Percentiles rank a stretch among this genome's conserved stretches.
Evolutionary conservation across 495 filamentous ascomycete genomes (phyloP).

Genomic region (Bryoglossum gracile): DNA sequence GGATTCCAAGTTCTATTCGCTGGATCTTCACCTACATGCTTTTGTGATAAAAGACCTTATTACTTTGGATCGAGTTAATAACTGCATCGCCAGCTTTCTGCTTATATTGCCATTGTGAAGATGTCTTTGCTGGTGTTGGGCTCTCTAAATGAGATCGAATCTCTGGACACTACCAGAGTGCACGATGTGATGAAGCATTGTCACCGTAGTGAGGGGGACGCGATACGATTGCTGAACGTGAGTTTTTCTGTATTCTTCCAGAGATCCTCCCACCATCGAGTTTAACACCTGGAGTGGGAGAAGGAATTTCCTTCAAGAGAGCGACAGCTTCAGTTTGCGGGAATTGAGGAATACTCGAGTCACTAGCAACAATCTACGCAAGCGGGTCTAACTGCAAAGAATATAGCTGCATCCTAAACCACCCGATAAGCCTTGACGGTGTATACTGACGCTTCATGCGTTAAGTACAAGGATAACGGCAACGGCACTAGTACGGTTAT

Average conservation of each 20-base stretch:
- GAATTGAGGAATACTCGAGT: constrained; percentile 21
- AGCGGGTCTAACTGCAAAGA: constrained; percentile 22
- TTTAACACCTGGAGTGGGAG: no score
- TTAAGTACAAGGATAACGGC: constrained; percentile 18
- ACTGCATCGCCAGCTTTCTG: constrained; percentile 1
- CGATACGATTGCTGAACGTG: constrained; percentile 1
- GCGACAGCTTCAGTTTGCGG: no score
- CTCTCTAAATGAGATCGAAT: background rate
- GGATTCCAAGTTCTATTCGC: constrained; percentile 1
- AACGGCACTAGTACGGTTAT: constrained; percentile 4
- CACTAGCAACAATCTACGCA: constrained; percentile 19
- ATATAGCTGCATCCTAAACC: constrained; percentile 5
- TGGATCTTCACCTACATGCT: background rate
- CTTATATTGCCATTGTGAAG: constrained; percentile 1
- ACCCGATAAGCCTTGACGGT: constrained; percentile 18
- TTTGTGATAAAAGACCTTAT: background rate
- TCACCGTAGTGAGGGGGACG: background rate
- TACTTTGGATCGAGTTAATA: background rate
- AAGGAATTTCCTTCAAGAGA: no score
- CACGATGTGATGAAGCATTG: constrained; percentile 4
- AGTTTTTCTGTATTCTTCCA: background rate
- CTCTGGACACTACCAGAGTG: background rate
- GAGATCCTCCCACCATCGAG: no score
- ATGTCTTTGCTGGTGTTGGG: background rate
- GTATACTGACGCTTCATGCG: constrained; percentile 7